These are phyloP conservation scores for Aspergillus pseudoviridinutans DNA, from an alignment of 2,329 filamentous ascomycete species.

Conservation along the genomic window DNA sequence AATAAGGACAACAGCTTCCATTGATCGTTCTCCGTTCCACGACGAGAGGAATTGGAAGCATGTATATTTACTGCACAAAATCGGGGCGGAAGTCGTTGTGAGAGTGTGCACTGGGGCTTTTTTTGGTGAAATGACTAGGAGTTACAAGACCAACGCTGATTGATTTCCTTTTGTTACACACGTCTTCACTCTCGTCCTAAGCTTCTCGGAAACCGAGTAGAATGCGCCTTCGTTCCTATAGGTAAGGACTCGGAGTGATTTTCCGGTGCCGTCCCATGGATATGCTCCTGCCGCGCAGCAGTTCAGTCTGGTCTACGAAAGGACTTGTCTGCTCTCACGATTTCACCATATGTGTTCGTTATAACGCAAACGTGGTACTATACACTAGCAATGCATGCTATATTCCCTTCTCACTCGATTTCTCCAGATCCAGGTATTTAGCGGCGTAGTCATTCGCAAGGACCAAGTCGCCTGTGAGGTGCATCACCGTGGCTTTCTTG, in stretches of 20 bases:
- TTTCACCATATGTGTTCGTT: background rate
- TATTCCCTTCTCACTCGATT: constrained; percentile 23
- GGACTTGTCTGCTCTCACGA: background rate
- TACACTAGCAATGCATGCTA: background rate
- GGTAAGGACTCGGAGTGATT: background rate
- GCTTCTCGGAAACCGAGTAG: background rate
- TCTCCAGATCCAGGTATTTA: constrained; percentile 58
- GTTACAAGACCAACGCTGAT: background rate
- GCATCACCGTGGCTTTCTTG: constrained; percentile 76
- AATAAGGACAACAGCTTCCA: constrained; percentile 2
- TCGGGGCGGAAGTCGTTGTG: constrained; percentile 7
- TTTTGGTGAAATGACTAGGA: constrained; percentile 20
- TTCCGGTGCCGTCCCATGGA: background rate
- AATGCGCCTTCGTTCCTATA: background rate
- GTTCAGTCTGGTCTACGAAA: background rate
- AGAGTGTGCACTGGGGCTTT: background rate
- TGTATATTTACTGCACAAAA: constrained; percentile 31
- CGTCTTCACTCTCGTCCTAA: background rate
- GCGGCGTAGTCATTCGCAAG: constrained; percentile 65
- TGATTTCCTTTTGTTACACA: background rate
- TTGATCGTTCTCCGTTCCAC: constrained; percentile 2
- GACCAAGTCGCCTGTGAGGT: constrained; percentile 60
- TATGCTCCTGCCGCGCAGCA: background rate
- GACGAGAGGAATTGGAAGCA: constrained; percentile 9
- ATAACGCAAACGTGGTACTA: background rate